Conservation (phyloP, 805 yeast genomes). For the Brettanomyces naardenensis region DNA sequence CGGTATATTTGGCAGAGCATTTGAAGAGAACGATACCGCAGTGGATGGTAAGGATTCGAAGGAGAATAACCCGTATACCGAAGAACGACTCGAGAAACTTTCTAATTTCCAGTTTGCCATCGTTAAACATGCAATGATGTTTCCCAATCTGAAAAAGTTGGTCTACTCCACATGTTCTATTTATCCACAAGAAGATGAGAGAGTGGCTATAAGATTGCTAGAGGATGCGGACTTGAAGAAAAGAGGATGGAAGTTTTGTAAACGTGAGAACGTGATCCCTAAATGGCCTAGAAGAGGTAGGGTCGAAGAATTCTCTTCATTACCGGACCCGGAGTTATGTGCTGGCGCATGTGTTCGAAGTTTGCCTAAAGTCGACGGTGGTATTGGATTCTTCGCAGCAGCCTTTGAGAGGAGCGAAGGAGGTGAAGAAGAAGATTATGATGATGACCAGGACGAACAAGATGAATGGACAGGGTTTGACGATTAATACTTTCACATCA, state of each 20-base stretch:
- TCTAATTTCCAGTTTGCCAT: slow-evolving; percentile 84
- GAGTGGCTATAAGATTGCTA: slow-evolving; percentile 76
- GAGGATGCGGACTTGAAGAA: slow-evolving; percentile 54
- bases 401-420: slow-evolving; percentile 55
- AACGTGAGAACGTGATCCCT: slow-evolving; percentile 62
- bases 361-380: slow-evolving; percentile 84
- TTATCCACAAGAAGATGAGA: slow-evolving; percentile 89
- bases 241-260: slow-evolving; percentile 69
- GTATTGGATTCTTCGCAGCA: slow-evolving; percentile 98
- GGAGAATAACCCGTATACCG: slow-evolving; percentile 25
- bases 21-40: slow-evolving; percentile 34
- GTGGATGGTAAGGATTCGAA: slow-evolving; percentile 33
- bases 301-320: slow-evolving; percentile 54
- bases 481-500: slow-evolving; percentile 13
- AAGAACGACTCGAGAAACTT: slow-evolving; percentile 60
- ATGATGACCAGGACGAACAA: slow-evolving; percentile 11
- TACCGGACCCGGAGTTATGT: slow-evolving; percentile 38
- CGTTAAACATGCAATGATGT: slow-evolving; percentile 78
- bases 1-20: slow-evolving; percentile 89
- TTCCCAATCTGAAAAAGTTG: slow-evolving; percentile 68
- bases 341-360: slow-evolving; percentile 88
- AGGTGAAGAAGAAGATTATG: slow-evolving; percentile 2
- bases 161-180: slow-evolving; percentile 95
- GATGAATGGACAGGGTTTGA: slow-evolving; percentile 33
- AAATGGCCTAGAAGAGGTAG: slow-evolving; percentile 83